Evolutionary conservation across 768 basidiomycete species (phyloP).

Genomic region (Sistotremastrum suecicum): DNA sequence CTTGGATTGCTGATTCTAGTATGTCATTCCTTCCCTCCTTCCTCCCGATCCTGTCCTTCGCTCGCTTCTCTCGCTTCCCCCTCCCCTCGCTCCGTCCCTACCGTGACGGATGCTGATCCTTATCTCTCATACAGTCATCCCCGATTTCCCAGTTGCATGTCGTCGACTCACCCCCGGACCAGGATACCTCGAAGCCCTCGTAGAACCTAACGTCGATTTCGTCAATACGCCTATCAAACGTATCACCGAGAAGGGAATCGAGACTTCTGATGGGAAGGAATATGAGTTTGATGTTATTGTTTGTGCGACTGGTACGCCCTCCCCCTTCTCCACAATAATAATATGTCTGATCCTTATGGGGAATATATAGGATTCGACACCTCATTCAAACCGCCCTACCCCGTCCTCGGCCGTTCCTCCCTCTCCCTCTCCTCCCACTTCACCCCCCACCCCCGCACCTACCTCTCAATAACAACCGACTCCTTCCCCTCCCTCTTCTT

Average conservation of each 20-base stretch:
- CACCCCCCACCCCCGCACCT: conserved; percentile 39
- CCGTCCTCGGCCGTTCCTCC: conserved; percentile 40
- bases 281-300: conserved; percentile 45
- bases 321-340: not conserved
- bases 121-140: conserved; percentile 29
- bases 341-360: too few relatives aligned
- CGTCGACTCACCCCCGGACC: conserved; percentile 54
- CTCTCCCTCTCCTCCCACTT: conserved; percentile 38
- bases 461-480: conserved; percentile 43
- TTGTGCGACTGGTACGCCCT: conserved; percentile 40
- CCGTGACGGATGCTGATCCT: not conserved
- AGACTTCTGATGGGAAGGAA: conserved; percentile 37
- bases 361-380: too few relatives aligned
- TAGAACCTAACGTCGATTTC: conserved; percentile 49
- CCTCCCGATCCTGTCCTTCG: not conserved
- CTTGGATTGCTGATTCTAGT: conserved; percentile 47
- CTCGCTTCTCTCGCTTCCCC: too few relatives aligned
- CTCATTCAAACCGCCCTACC: conserved; percentile 32
- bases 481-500: conserved; percentile 63
- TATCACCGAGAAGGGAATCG: conserved; percentile 40
- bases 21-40: conserved; percentile 5
- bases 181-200: conserved; percentile 53
- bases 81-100: too few relatives aligned
- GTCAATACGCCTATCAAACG: conserved; percentile 34
- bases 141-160: conserved; percentile 44